A percentile compares a stretch with the other conserved stretches of the same genome.
Evolutionary conservation across 441 rosid genomes (phyloP).

Genomic region (Daphne laureola): DNA sequence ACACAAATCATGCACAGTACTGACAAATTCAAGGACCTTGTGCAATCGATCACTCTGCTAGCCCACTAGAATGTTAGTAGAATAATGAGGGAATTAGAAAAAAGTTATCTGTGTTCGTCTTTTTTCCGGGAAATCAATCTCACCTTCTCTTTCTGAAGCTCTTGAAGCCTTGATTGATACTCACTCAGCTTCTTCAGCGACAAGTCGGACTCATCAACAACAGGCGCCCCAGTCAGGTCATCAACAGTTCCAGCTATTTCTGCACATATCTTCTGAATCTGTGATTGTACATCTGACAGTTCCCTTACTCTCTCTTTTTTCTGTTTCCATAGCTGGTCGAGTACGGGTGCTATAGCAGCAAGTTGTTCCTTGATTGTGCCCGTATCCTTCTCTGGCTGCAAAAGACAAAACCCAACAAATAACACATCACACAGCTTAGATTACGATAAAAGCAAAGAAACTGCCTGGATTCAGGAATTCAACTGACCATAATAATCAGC

Average conservation of each 20-base stretch:
- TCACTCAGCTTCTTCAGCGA: slow-evolving; percentile 65
- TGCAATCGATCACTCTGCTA: slow-evolving; percentile 80
- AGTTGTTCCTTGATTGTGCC: slow-evolving; percentile 91
- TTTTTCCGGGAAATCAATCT: not conserved
- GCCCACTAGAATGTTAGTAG: slow-evolving; percentile 18
- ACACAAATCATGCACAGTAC: slow-evolving; percentile 84
- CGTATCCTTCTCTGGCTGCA: slow-evolving; percentile 64
- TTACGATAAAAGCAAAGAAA: too few species aligned
- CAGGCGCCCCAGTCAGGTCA: slow-evolving; percentile 35
- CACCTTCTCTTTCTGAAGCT: slow-evolving; percentile 91
- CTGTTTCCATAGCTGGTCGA: slow-evolving; percentile 78
- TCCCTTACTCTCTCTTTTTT: slow-evolving; percentile 81
- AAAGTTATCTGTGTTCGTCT: not conserved
- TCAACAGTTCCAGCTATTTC: slow-evolving; percentile 65
- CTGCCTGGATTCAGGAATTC: too few species aligned
- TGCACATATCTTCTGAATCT: slow-evolving; percentile 76
- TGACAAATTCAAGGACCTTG: slow-evolving; percentile 77
- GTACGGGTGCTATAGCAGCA: slow-evolving; percentile 75
- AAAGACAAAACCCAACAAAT: slow-evolving; percentile 9
- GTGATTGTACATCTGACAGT: slow-evolving; percentile 66
- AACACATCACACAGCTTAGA: not conserved
- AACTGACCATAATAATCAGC: too few species aligned
- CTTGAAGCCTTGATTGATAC: slow-evolving; percentile 69
- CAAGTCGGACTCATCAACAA: slow-evolving; percentile 71
- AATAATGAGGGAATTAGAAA: not conserved